These are phyloP conservation scores for Parathielavia hyrcaniae DNA, from an alignment of 495 filamentous ascomycete species.

Conservation along the genomic window DNA sequence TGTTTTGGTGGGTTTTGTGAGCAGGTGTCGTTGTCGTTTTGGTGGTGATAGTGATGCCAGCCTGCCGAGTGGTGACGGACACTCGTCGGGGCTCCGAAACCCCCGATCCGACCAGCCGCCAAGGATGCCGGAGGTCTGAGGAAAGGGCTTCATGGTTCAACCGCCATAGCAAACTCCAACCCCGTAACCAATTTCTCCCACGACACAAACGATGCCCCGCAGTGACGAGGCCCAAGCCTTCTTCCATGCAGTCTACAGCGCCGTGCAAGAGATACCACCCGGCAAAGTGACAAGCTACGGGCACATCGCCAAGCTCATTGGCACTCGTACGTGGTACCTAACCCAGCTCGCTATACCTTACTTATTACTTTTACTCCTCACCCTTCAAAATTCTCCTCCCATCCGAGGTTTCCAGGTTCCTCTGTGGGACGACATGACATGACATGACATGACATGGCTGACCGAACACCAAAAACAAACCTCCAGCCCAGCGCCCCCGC, in stretches of 20 bases:
- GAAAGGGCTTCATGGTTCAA: not conserved
- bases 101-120: too few relatives aligned
- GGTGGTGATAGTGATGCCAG: too few relatives aligned
- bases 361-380: not conserved
- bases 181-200: not conserved
- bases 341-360: not conserved
- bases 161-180: not conserved
- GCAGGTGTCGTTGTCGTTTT: too few relatives aligned
- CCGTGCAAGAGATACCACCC: constrained; percentile 74
- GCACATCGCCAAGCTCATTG: constrained; percentile 75
- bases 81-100: not conserved
- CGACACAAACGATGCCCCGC: constrained; percentile 52
- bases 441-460: constrained; percentile 7
- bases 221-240: constrained; percentile 80
- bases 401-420: too few relatives aligned
- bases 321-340: constrained; percentile 61
- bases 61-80: too few relatives aligned
- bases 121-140: not conserved
- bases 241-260: constrained; percentile 74
- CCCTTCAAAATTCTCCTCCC: not conserved
- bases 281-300: constrained; percentile 85
- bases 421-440: too few relatives aligned
- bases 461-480: not conserved
- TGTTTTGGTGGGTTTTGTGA: too few relatives aligned
- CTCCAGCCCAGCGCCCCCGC: constrained; percentile 58